phyloP scores from a whole-genome alignment of 257 asterid genomes.

The Plantago elongata region DNA sequence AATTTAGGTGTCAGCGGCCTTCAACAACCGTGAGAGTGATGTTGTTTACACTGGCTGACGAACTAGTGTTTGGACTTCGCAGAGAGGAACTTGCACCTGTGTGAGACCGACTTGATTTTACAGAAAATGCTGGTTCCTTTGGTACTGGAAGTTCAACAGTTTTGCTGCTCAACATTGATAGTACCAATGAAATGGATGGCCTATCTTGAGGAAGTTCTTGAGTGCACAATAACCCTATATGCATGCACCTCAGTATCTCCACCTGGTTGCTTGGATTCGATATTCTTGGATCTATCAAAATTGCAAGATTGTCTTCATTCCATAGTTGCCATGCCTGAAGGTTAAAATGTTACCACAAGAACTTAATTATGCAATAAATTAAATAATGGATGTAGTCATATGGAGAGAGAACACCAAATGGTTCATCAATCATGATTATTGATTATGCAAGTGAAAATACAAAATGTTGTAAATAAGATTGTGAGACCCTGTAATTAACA shows the following conservation, averaged over 20 bases:
- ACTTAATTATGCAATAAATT: no score
- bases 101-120: constrained; percentile 6
- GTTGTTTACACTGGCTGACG: not conserved
- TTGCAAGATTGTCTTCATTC: constrained; percentile 23
- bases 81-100: not conserved
- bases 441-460: no score
- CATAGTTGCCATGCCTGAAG: constrained; percentile 45
- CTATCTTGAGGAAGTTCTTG: constrained; percentile 41
- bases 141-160: constrained; percentile 34
- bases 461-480: no score
- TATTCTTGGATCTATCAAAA: constrained; percentile 27
- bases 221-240: constrained; percentile 40
- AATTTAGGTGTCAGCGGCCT: not conserved
- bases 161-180: constrained; percentile 34
- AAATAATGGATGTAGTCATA: no score
- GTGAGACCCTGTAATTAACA: no score
- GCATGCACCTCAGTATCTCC: constrained; percentile 36
- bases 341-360: not conserved
- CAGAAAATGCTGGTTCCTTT: constrained; percentile 27
- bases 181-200: constrained; percentile 29
- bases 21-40: not conserved
- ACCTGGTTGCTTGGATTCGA: constrained; percentile 9
- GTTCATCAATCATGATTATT: no score
- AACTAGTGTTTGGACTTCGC: not conserved
- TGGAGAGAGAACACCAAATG: no score